Evolutionary conservation across 768 basidiomycete genomes (phyloP).

Genomic region (Russula foetens): DNA sequence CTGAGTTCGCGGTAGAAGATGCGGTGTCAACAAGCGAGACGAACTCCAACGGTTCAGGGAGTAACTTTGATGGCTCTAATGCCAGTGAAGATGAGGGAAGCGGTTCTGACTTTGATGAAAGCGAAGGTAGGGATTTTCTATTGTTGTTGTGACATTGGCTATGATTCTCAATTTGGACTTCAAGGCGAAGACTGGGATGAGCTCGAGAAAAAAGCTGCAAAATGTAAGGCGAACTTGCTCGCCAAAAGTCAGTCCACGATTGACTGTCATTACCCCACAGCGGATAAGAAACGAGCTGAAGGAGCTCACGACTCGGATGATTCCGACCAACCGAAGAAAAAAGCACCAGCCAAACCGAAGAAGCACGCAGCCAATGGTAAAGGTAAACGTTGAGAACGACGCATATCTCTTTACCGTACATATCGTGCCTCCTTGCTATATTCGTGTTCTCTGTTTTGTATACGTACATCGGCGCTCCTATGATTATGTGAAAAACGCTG

Average conservation of each 20-base stretch:
- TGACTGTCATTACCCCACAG: constrained; percentile 21
- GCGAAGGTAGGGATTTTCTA: constrained; percentile 39
- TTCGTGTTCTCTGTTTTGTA: constrained; percentile 11
- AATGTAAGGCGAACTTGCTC: constrained; percentile 42
- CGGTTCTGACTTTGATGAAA: constrained; percentile 59
- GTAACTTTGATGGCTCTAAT: constrained; percentile 45
- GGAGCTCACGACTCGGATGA: constrained; percentile 32
- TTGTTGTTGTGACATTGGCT: constrained; percentile 7
- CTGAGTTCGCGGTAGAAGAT: constrained; percentile 40
- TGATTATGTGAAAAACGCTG: not conserved
- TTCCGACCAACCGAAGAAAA: constrained; percentile 36
- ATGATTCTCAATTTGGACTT: not conserved
- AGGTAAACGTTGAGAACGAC: constrained; percentile 15
- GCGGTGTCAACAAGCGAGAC: constrained; percentile 34
- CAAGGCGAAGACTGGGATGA: constrained; percentile 94
- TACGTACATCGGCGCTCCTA: constrained; percentile 11
- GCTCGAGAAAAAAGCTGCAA: constrained; percentile 84
- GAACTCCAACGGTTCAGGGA: constrained; percentile 36
- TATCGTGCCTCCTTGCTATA: not conserved
- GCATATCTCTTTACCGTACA: not conserved
- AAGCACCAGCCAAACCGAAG: constrained; percentile 26
- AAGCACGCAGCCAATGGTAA: constrained; percentile 26
- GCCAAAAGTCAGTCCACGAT: not conserved
- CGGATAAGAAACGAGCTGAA: constrained; percentile 39
- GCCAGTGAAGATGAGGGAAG: constrained; percentile 52